A percentile compares a stretch with the other conserved stretches of the same genome.
Evolutionary conservation across 495 filamentous ascomycete genomes (phyloP).

Genomic region (Aspergillus diversus): DNA sequence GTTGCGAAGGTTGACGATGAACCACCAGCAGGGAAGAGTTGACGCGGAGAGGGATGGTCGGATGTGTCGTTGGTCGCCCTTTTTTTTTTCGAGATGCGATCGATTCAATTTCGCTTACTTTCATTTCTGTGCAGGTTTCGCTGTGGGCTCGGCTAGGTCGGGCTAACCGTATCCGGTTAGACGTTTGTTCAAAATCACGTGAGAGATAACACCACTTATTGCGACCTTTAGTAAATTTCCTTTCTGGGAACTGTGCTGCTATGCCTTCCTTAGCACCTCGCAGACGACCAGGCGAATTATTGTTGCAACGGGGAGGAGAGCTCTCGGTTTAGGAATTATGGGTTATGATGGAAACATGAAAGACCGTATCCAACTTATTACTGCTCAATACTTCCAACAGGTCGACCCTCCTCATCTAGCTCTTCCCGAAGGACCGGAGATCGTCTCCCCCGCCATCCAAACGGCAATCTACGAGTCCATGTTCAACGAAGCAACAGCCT

Average conservation of each 20-base stretch:
- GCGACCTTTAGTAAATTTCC: neutral
- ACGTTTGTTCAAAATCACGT: neutral
- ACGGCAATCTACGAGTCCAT: conserved; percentile 62
- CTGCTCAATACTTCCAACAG: conserved; percentile 69
- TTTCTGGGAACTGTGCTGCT: neutral
- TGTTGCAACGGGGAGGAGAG: too few relatives aligned
- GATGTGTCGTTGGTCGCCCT: conserved; percentile 24
- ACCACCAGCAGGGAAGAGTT: conserved; percentile 26
- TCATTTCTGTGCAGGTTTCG: conserved; percentile 31
- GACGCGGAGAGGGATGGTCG: conserved; percentile 25
- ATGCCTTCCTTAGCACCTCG: neutral
- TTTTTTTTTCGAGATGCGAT: conserved; percentile 34
- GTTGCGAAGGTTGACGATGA: conserved; percentile 39
- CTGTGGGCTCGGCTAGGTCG: conserved; percentile 51
- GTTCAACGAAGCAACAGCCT: conserved; percentile 59
- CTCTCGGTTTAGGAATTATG: too few relatives aligned
- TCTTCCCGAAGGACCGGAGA: conserved; percentile 55
- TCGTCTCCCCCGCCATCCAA: conserved; percentile 62
- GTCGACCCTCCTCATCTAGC: conserved; percentile 57
- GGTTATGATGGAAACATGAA: conserved; percentile 4
- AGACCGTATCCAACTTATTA: conserved; percentile 28
- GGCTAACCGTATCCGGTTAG: conserved; percentile 35
- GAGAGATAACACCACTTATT: neutral
- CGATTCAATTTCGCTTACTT: conserved; percentile 42
- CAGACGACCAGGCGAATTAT: too few relatives aligned